Percentiles rank a stretch among this genome's conserved stretches.
Conservation (phyloP, 371 early-diverging fungal species). For the Encephalitozoon romaleae region DNA sequence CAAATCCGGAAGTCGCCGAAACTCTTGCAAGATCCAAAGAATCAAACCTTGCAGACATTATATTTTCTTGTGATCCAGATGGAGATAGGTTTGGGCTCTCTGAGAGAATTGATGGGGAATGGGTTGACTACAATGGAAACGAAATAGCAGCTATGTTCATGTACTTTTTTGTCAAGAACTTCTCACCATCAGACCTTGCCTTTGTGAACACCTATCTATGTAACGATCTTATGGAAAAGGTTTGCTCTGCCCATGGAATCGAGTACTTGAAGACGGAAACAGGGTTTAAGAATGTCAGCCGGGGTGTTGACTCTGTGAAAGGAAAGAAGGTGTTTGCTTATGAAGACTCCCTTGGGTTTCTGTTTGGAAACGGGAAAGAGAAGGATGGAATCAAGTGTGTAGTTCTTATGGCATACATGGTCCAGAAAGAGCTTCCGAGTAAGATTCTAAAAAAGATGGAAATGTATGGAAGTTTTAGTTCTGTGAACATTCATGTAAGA, state of each 20-base stretch:
- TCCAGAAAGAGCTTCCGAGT: background rate
- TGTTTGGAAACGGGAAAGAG: slow-evolving; percentile 22
- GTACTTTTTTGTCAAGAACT: slow-evolving; percentile 3
- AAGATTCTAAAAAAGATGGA: background rate
- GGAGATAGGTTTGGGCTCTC: slow-evolving; percentile 33
- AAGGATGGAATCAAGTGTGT: slow-evolving; percentile 35
- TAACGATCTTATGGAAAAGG: slow-evolving; percentile 14
- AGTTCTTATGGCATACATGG: slow-evolving; percentile 25
- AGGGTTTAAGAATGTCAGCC: slow-evolving; percentile 31
- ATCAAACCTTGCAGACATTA: background rate
- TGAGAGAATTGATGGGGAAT: background rate
- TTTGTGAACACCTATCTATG: slow-evolving; percentile 29
- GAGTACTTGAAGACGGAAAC: slow-evolving; percentile 10
- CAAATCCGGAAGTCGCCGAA: slow-evolving; percentile 9
- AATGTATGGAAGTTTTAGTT: background rate
- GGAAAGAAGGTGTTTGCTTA: slow-evolving; percentile 23
- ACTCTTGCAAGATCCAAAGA: background rate
- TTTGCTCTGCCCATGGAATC: background rate
- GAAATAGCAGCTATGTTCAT: slow-evolving; percentile 13
- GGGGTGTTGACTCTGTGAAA: background rate
- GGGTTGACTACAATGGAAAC: background rate
- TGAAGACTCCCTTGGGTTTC: slow-evolving; percentile 33
- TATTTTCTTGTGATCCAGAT: slow-evolving; percentile 36
- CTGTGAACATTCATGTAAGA: background rate
- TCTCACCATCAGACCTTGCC: background rate